Evolutionary conservation across 257 asterid genomes (phyloP).

Genomic region (Nicotiana knightiana): DNA sequence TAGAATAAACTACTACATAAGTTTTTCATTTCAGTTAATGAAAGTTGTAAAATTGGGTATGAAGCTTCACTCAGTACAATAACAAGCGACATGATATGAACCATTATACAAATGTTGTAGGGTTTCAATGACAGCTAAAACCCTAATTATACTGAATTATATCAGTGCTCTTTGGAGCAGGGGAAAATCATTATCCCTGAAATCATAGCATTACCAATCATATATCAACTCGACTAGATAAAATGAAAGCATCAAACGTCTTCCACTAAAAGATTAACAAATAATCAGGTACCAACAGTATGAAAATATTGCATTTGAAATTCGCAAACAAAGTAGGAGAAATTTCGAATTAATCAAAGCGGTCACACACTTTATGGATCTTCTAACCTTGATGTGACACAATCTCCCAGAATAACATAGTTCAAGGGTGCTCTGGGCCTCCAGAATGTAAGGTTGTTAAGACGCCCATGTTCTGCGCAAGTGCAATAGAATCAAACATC

Average conservation of each 20-base stretch:
- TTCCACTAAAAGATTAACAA: background rate
- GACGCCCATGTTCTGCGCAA: constrained; percentile 64
- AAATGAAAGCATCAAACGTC: background rate
- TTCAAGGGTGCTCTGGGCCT: constrained; percentile 98
- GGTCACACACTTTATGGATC: constrained; percentile 5
- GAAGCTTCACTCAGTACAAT: background rate
- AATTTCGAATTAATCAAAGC: background rate
- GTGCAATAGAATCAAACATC: constrained; percentile 18
- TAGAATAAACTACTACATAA: background rate
- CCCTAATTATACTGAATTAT: background rate
- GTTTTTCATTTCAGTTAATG: background rate
- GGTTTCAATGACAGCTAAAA: background rate
- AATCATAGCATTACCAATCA: background rate
- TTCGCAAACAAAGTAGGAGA: background rate
- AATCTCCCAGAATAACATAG: constrained; percentile 91
- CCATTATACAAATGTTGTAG: background rate
- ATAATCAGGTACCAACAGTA: background rate
- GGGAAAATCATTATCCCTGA: constrained; percentile 6
- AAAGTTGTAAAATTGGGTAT: background rate
- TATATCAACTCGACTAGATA: background rate
- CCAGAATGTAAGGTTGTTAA: constrained; percentile 92
- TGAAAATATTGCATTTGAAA: background rate
- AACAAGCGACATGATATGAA: background rate
- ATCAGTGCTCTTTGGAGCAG: background rate
- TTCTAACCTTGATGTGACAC: constrained; percentile 86